Base-by-base conservation (phyloP, 441 rosid genomes). In the Gossypium schwendimanii region DNA sequence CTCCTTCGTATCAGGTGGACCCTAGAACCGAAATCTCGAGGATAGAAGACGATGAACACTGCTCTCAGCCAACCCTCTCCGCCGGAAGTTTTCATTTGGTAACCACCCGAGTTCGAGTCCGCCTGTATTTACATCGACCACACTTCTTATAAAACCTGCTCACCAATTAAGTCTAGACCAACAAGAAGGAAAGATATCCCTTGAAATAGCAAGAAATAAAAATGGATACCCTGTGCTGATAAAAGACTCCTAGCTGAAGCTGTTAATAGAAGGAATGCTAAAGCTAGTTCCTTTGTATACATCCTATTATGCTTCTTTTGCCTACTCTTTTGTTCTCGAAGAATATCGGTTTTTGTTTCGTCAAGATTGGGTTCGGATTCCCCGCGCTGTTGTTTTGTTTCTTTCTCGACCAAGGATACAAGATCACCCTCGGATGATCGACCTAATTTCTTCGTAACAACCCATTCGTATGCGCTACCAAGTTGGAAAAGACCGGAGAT, bases 401-500 rank as follows among this genome's bases (percentile, higher is more conserved):
- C 92, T 72, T 88, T 87, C 49, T 86, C 84, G 17, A 75, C 80
- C 73, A 93, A 77, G 21, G 85, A 80, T n/a, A 84, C 84, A 1
- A 94, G 91, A 77, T 91, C 98, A 6, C 97, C 98, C 77, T 94
- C 97, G 0, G 98, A 91, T 3, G 98, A 91, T 4, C 98, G 82
- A 18, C 98, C 98, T 0, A 93, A 91, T 84, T 94, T 94, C 79
- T 94, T 94, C 0, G 98, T 94, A 28, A 94, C 97, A 33, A 94
- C 93, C 98, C 98, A 94, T 71, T 94, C 98, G n/a, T 91, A 94
- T 1, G 98, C 96, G 76, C 95, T 94, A 54, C 98, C 98, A 0
- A 94, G 94, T 86, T 94, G 97, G 84, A 94, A 94, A 18, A 94
- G 83, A 53, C 98, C 98, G 14, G 97, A 94, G 70, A 94, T 77